These are phyloP conservation scores for Talaromyces amestolkiae DNA, from an alignment of 2,329 filamentous ascomycete genomes.

Conservation along the genomic window DNA sequence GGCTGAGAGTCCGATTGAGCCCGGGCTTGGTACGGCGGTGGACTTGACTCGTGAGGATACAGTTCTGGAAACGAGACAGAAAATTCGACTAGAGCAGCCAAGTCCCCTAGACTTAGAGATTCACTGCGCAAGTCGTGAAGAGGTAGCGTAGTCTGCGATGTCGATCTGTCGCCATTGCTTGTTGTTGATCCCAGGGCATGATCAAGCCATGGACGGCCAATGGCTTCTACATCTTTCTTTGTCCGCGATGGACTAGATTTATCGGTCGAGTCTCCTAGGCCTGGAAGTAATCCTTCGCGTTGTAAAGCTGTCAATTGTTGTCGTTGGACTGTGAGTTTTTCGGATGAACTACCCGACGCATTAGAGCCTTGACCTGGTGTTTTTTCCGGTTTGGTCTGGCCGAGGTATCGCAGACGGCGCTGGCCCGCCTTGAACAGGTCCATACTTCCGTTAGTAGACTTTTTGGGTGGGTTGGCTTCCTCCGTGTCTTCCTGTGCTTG, in stretches of 20 bases:
- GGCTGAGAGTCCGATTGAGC: slow-evolving; percentile 7
- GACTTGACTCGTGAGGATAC: slow-evolving; percentile 15
- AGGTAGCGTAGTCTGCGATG: slow-evolving; percentile 24
- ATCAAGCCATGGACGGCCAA: slow-evolving; percentile 39
- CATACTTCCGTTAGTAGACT: slow-evolving; percentile 28
- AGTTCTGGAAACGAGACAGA: slow-evolving; percentile 26
- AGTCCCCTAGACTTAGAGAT: slow-evolving; percentile 31
- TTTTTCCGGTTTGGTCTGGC: slow-evolving; percentile 28
- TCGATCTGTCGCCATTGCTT: slow-evolving; percentile 13
- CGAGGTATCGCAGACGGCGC: slow-evolving; percentile 36
- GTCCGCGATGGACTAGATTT: slow-evolving; percentile 30
- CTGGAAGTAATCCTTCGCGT: slow-evolving; percentile 31
- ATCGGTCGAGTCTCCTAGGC: slow-evolving; percentile 13
- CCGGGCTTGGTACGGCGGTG: slow-evolving; percentile 19
- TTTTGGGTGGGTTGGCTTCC: slow-evolving; percentile 16
- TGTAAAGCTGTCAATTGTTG: slow-evolving; percentile 32
- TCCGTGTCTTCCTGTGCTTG: slow-evolving; percentile 23
- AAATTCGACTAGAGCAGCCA: slow-evolving; percentile 36
- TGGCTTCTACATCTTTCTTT: slow-evolving; percentile 36
- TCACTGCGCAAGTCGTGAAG: slow-evolving; percentile 20
- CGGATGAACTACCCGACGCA: slow-evolving; percentile 4
- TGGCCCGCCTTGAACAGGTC: slow-evolving; percentile 33
- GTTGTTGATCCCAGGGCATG: slow-evolving; percentile 25
- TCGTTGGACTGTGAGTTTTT: slow-evolving; percentile 21
- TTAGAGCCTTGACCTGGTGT: slow-evolving; percentile 8